phyloP scores from a whole-genome alignment of 2,329 filamentous ascomycete genomes.

The Penicillium oxalicum region DNA sequence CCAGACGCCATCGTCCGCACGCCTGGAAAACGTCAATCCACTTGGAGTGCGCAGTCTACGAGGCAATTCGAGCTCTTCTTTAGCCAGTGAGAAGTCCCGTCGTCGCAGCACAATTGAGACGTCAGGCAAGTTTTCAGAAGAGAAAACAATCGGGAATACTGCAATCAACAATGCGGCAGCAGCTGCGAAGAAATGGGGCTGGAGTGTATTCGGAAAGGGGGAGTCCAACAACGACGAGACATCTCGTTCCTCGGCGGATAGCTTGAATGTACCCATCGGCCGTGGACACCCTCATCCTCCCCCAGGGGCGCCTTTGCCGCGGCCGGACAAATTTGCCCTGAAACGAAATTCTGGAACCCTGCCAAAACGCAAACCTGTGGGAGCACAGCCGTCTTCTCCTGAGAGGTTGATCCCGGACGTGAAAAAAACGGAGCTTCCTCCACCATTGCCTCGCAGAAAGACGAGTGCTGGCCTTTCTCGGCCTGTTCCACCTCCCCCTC shows the following conservation, averaged over 20 bases:
- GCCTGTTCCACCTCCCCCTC: conserved; percentile 41
- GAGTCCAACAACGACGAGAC: conserved; percentile 40
- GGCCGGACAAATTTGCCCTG: conserved; percentile 53
- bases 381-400: conserved; percentile 32
- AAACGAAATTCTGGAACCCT: conserved; percentile 54
- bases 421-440: conserved; percentile 36
- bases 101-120: conserved; percentile 29
- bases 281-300: conserved; percentile 76
- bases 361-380: conserved; percentile 60
- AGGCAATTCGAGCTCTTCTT: conserved; percentile 22
- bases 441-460: conserved; percentile 46
- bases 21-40: conserved; percentile 20
- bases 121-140: conserved; percentile 25
- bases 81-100: conserved; percentile 24
- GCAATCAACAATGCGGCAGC: conserved; percentile 48
- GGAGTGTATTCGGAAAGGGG: conserved; percentile 44
- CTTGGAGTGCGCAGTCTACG: conserved; percentile 17
- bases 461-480: conserved; percentile 29
- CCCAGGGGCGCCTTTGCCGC: conserved; percentile 71
- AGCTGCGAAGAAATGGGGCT: conserved; percentile 56
- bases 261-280: conserved; percentile 66
- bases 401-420: conserved; percentile 28
- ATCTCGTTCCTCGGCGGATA: conserved; percentile 33
- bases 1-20: conserved; percentile 25
- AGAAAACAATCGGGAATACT: conserved; percentile 37